Evolutionary conservation across 2,329 filamentous ascomycete species (phyloP), one percentile per base, ranked within the genome.

Genomic region (Fusarium musae): DNA sequence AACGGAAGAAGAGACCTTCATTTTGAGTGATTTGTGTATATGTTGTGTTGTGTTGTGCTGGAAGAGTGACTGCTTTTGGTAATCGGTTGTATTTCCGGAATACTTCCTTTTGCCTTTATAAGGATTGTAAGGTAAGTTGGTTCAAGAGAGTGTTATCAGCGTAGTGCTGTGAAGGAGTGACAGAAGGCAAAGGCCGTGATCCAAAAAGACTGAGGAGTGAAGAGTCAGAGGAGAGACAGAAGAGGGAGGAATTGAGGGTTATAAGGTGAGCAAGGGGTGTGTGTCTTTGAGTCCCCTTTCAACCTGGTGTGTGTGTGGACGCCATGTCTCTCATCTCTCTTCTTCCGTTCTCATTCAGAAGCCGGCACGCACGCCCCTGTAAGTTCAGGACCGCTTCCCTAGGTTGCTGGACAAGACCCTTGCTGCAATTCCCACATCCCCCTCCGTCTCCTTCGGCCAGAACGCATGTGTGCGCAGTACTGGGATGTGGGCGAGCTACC

Each of bases 1-100:
- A 47, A 81, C 69, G 61, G 83, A 77, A 28, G 80, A 68, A 34
- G 83, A 80, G 78, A 85, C 78, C 81, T 85, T 85, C 84, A 85
- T 85, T 59, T 72, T 83, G 73, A 56, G 47, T 61, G 54, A 56
- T 44, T 65, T 66, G 50, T 39, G 40, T 30, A 36, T 76, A 50
- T 59, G 52, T 37, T 76, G 46, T 59, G 52, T 42, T 30, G 46
- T 59, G 52, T 42, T 30, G 30, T 36, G 30, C 58, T 53, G 65
- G 52, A 58, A 63, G 15, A 62, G 49, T 56, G 49, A 36, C 39
- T 67, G 56, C 54, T 69, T 66, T 72, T 70, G 39, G 46, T 63
- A 47, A 44, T 57, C 34, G 34, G 36, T 42, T 42, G 64, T 78
- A 73, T 78, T 77, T 59, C 50, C 67, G 68, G 75, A 77, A 74